A percentile compares a stretch with the other conserved stretches of the same genome.
These are phyloP conservation scores for Rubroboletus pulcherrimus DNA, from an alignment of 768 basidiomycete species.

Conservation along the genomic window DNA sequence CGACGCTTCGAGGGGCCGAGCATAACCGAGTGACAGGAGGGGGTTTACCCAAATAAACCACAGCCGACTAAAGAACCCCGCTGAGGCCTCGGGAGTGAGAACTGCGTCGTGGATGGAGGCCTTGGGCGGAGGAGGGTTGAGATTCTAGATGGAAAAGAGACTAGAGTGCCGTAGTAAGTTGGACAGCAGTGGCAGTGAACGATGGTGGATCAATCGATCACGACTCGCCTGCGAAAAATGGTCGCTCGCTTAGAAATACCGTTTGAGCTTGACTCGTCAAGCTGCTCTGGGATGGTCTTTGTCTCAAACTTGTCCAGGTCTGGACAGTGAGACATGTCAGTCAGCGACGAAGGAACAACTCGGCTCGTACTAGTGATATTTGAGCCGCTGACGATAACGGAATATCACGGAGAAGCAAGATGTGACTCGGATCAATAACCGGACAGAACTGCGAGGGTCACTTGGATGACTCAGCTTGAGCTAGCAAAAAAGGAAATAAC, in stretches of 20 bases:
- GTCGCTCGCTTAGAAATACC: neutral
- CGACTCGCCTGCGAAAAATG: slow-evolving; percentile 1
- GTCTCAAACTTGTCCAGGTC: neutral
- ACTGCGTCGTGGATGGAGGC: slow-evolving; percentile 56
- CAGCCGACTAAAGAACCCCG: slow-evolving; percentile 53
- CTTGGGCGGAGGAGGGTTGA: slow-evolving; percentile 39
- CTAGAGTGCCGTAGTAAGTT: neutral
- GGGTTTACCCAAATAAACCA: slow-evolving; percentile 77
- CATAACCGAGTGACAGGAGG: slow-evolving; percentile 70
- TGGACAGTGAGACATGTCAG: slow-evolving; percentile 3
- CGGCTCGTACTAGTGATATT: too few species aligned
- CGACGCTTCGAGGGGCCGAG: slow-evolving; percentile 72
- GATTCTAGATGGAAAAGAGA: slow-evolving; percentile 12
- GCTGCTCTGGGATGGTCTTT: neutral
- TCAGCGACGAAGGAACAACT: neutral
- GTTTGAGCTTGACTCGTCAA: neutral
- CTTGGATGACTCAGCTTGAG: too few species aligned
- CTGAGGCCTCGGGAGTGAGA: slow-evolving; percentile 63
- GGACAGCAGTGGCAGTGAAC: neutral
- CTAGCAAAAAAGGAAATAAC: too few species aligned
- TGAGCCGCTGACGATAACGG: too few species aligned
- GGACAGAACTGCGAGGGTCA: too few species aligned
- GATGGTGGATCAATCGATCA: neutral
- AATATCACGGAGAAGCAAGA: too few species aligned
- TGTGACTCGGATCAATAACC: too few species aligned